Conservation (phyloP, 148 eudicot species). For the Camellia granthamiana region DNA sequence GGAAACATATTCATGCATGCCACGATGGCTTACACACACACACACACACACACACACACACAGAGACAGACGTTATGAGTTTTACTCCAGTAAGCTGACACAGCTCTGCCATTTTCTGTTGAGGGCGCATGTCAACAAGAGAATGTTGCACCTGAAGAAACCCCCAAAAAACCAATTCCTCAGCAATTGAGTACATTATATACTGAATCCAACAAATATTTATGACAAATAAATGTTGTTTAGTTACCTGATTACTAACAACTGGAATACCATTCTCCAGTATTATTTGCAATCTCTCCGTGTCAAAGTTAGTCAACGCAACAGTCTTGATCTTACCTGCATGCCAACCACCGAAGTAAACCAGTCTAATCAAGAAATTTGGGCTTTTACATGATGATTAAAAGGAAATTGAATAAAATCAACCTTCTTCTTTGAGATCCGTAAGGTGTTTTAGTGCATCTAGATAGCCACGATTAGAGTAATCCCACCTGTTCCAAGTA, state of each 20-base stretch:
- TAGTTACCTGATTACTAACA: slow-evolving; percentile 85
- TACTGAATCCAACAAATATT: neutral
- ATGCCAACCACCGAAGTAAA: slow-evolving; percentile 21
- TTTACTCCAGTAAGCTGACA: slow-evolving; percentile 90
- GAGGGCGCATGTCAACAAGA: slow-evolving; percentile 97
- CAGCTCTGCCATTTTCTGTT: slow-evolving; percentile 95
- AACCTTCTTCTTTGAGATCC: slow-evolving; percentile 94
- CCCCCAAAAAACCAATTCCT: neutral
- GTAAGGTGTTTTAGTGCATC: slow-evolving; percentile 97
- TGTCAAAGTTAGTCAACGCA: slow-evolving; percentile 95
- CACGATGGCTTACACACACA: no score
- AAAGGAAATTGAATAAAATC: slow-evolving; percentile 7
- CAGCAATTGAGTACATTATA: neutral
- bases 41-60: neutral
- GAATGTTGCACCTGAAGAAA: slow-evolving; percentile 94
- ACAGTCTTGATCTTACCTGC: slow-evolving; percentile 96
- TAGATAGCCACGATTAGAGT: slow-evolving; percentile 87
- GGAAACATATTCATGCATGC: no score
- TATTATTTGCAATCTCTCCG: slow-evolving; percentile 74
- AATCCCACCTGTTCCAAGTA: slow-evolving; percentile 85
- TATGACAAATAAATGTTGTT: neutral
- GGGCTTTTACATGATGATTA: neutral
- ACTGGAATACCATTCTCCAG: slow-evolving; percentile 88
- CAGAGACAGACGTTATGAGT: slow-evolving; percentile 78
- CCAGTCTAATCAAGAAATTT: slow-evolving; percentile 19